A percentile compares a stretch with the other conserved stretches of the same genome.
Evolutionary conservation across 805 yeast genomes (phyloP).

Genomic region (Hanseniaspora clermontiae): DNA sequence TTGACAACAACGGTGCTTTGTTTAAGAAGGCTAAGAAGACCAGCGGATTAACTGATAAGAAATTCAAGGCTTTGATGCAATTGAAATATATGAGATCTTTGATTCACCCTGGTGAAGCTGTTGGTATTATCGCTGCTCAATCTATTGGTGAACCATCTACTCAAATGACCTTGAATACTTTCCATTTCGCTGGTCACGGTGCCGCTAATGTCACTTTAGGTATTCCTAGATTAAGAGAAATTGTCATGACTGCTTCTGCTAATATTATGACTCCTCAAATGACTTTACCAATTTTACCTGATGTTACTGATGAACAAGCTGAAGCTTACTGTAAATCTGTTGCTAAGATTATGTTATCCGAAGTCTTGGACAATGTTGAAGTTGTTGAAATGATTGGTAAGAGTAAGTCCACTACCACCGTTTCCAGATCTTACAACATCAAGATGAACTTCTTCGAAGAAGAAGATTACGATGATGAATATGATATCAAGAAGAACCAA

Average conservation of each 20-base stretch:
- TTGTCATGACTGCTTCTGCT: slow-evolving; percentile 97
- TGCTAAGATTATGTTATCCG: slow-evolving; percentile 72
- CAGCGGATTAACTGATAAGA: slow-evolving; percentile 48
- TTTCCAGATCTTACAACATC: slow-evolving; percentile 62
- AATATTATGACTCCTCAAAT: slow-evolving; percentile 96
- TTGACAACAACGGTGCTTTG: slow-evolving; percentile 40
- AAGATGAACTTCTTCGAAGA: slow-evolving; percentile 62
- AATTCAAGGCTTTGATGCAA: slow-evolving; percentile 93
- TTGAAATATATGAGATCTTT: slow-evolving; percentile 94
- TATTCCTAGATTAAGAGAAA: slow-evolving; percentile 99
- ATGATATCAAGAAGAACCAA: slow-evolving; percentile 71
- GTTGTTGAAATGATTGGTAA: slow-evolving; percentile 83
- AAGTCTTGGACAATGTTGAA: slow-evolving; percentile 69
- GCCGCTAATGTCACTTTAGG: slow-evolving; percentile 99
- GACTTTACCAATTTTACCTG: slow-evolving; percentile 74
- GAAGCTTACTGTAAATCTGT: slow-evolving; percentile 87
- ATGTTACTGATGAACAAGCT: slow-evolving; percentile 75
- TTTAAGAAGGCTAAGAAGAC: slow-evolving; percentile 42
- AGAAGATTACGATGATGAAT: slow-evolving; percentile 71
- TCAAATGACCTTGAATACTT: slow-evolving; percentile 93
- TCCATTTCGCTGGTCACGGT: slow-evolving; percentile 99
- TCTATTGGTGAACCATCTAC: slow-evolving; percentile 99
- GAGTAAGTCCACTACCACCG: slow-evolving; percentile 33
- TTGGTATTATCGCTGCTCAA: slow-evolving; percentile 96
- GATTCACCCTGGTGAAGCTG: slow-evolving; percentile 93